phyloP scores from a whole-genome alignment of 192 early-diverging fungal species.

The Oehlia diaphana region DNA sequence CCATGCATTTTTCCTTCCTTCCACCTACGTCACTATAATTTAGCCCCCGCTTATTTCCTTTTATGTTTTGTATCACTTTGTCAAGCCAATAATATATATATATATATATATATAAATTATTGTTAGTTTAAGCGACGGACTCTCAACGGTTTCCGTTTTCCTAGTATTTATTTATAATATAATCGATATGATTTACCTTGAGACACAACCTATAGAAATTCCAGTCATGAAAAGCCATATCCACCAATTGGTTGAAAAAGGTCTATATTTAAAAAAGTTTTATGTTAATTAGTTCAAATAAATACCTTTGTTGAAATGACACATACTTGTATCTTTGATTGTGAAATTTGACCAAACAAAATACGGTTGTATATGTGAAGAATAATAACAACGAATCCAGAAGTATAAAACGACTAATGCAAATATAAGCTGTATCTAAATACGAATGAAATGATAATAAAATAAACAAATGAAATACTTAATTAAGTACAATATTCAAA shows the following conservation, averaged over 20 bases:
- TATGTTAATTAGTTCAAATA: neutral
- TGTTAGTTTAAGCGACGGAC: too few relatives aligned
- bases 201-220: conserved; percentile 79
- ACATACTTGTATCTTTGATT: conserved; percentile 65
- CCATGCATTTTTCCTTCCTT: too few relatives aligned
- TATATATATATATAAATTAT: too few relatives aligned
- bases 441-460: conserved; percentile 1
- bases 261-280: conserved; percentile 39
- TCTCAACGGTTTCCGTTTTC: too few relatives aligned
- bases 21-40: too few relatives aligned
- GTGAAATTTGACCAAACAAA: conserved; percentile 72
- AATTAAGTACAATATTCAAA: conserved; percentile 48
- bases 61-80: too few relatives aligned
- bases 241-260: conserved; percentile 90
- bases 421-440: conserved; percentile 68
- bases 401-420: conserved; percentile 89
- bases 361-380: conserved; percentile 71
- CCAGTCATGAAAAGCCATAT: conserved; percentile 86
- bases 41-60: too few relatives aligned
- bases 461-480: neutral
- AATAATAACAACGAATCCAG: conserved; percentile 95
- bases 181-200: conserved; percentile 48
- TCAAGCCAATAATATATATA: too few relatives aligned
- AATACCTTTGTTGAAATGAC: neutral
- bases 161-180: conserved; percentile 9